phyloP scores from a whole-genome alignment of 306 rosid genomes.

The Castanea sativa region DNA sequence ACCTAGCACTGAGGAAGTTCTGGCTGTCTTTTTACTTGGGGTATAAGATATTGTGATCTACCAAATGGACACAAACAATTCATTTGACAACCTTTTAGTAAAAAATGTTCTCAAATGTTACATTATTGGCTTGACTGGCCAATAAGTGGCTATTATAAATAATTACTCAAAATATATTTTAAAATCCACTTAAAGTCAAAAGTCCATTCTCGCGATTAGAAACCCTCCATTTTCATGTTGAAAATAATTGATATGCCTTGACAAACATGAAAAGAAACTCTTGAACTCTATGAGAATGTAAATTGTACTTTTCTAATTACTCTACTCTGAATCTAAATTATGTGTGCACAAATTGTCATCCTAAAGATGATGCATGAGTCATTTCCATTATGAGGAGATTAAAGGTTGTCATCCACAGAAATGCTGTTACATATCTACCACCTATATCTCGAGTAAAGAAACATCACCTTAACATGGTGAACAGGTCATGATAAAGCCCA shows the following conservation, averaged over 20 bases:
- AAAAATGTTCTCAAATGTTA: neutral
- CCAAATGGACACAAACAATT: neutral
- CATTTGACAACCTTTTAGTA: neutral
- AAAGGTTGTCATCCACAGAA: conserved; percentile 14
- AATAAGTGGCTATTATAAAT: neutral
- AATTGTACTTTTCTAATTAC: neutral
- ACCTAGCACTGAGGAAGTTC: neutral
- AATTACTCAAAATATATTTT: neutral
- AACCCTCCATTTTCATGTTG: too few species aligned
- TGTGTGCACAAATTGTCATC: neutral
- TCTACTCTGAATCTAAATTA: neutral
- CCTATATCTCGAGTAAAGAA: conserved; percentile 16
- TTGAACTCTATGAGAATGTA: conserved; percentile 3
- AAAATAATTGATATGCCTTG: neutral
- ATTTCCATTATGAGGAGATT: neutral
- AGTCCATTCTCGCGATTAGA: too few species aligned
- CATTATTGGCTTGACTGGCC: neutral
- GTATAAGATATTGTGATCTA: conserved; percentile 6
- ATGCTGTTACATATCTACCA: conserved; percentile 11
- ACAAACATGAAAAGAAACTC: neutral
- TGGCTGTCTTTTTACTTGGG: neutral
- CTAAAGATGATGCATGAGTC: neutral
- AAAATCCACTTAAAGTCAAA: neutral
- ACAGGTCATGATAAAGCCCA: neutral
- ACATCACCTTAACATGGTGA: neutral